phyloP scores from a whole-genome alignment of 73 alveolate genomes.

The Paramecium caudatum region DNA sequence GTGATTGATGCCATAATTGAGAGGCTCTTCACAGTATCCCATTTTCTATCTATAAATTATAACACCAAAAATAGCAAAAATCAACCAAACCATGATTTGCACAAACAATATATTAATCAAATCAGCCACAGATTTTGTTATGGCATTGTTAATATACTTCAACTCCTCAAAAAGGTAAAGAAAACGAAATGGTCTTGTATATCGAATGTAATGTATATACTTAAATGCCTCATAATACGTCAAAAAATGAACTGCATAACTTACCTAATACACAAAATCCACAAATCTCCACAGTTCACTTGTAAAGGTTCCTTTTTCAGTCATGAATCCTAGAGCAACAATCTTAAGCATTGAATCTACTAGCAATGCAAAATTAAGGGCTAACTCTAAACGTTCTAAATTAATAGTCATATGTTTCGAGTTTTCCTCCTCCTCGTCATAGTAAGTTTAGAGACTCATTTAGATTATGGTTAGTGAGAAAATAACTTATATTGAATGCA shows the following conservation, averaged over 20 bases:
- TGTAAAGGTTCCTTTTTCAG: constrained; percentile 54
- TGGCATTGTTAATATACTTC: constrained; percentile 4
- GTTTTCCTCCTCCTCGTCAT: constrained; percentile 25
- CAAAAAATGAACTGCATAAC: neutral
- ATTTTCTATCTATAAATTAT: constrained; percentile 19
- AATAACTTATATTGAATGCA: neutral
- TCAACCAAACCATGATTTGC: constrained; percentile 47
- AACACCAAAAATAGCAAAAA: constrained; percentile 59
- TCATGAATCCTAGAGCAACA: constrained; percentile 12
- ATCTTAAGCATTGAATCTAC: constrained; percentile 27
- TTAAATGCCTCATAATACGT: neutral
- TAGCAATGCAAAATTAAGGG: neutral
- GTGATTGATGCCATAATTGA: constrained; percentile 8
- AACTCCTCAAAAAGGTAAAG: neutral
- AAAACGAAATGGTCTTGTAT: constrained; percentile 54
- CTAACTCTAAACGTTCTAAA: neutral
- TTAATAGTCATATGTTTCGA: neutral
- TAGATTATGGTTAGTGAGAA: neutral
- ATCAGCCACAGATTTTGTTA: constrained; percentile 33
- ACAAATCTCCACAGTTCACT: constrained; percentile 57
- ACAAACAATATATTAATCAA: constrained; percentile 22
- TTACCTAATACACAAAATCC: constrained; percentile 18
- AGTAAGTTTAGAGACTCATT: neutral
- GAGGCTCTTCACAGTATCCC: constrained; percentile 61
- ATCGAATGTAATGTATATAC: neutral